These are phyloP conservation scores for Botrytis tulipae DNA, from an alignment of 2,329 filamentous ascomycete species.

Conservation along the genomic window DNA sequence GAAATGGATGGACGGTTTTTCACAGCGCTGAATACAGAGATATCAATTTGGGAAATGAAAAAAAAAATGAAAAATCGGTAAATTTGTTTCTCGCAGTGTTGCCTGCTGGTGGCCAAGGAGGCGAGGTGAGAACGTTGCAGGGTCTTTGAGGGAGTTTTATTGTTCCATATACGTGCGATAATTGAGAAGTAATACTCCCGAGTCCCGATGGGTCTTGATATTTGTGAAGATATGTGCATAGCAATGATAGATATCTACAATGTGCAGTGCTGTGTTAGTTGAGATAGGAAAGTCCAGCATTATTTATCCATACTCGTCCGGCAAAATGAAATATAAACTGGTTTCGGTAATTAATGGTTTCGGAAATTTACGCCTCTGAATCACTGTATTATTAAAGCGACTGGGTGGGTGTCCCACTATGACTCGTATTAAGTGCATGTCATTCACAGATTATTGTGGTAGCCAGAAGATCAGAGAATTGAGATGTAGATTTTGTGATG, in stretches of 20 bases:
- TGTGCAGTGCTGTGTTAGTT: not conserved
- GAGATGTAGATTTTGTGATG: not conserved
- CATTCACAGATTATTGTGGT: not conserved
- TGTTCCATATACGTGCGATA: not conserved
- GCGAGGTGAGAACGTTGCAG: not conserved
- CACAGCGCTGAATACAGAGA: constrained; percentile 4
- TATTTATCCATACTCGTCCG: not conserved
- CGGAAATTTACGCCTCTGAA: not conserved
- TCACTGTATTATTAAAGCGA: not conserved
- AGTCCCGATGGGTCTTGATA: not conserved
- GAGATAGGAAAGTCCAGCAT: not conserved
- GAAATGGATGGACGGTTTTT: not conserved
- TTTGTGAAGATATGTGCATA: not conserved
- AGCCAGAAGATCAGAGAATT: not conserved
- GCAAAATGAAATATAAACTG: not conserved
- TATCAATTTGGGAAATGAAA: constrained; percentile 20
- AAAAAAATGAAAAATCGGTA: not conserved
- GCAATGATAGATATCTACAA: not conserved
- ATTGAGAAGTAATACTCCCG: not conserved
- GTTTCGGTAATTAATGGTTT: not conserved
- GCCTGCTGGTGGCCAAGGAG: not conserved
- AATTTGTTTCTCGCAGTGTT: not conserved
- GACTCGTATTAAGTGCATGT: not conserved
- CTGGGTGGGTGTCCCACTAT: not conserved
- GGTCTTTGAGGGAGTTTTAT: not conserved